Evolutionary conservation across 495 filamentous ascomycete species (phyloP).

Genomic region (Talaromyces adpressus): DNA sequence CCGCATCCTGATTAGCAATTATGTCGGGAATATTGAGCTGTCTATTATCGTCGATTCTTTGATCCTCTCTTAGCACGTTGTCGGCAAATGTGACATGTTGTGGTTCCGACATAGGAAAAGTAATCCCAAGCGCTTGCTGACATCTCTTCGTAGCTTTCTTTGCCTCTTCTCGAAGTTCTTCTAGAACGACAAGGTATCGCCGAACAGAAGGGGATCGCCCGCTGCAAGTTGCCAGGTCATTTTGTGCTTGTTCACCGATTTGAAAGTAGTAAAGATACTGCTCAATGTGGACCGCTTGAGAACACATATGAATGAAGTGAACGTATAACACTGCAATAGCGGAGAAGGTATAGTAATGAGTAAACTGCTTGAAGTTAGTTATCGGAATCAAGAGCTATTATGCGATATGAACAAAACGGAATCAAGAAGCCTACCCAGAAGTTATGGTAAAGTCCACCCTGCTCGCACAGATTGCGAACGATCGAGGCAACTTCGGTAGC

Average conservation of each 20-base stretch:
- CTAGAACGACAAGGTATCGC: conserved; percentile 30
- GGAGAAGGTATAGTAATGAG: background rate
- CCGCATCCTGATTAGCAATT: background rate
- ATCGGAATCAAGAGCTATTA: background rate
- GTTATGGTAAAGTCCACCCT: background rate
- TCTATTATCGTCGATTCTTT: background rate
- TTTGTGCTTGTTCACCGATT: background rate
- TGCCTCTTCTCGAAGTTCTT: conserved; percentile 37
- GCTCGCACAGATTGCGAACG: background rate
- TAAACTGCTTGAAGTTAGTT: background rate
- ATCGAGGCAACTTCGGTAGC: background rate
- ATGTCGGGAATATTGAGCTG: background rate
- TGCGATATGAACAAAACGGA: no score
- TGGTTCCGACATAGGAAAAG: background rate
- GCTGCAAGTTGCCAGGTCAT: background rate
- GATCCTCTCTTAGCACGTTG: background rate
- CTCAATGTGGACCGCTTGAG: background rate
- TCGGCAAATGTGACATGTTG: background rate
- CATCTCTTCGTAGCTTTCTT: conserved; percentile 8
- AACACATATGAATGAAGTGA: background rate
- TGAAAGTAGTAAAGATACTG: background rate
- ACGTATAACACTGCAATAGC: background rate
- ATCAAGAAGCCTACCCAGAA: background rate
- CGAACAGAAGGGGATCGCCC: background rate
- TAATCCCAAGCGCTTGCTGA: background rate